Conservation (phyloP, 179 eudicot genomes). For the Vitellaria paradoxa region DNA sequence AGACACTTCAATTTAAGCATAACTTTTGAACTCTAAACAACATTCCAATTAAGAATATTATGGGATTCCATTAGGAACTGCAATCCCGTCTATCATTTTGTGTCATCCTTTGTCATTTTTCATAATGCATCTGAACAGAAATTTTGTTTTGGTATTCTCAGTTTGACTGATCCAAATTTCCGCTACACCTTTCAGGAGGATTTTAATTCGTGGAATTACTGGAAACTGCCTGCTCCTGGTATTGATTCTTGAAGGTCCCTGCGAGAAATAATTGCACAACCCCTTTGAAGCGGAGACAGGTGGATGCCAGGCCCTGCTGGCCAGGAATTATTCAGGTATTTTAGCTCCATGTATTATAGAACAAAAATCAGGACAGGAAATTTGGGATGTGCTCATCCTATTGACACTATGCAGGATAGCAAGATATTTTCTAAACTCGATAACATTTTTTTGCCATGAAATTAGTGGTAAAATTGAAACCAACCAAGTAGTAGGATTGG, state of each 20-base stretch:
- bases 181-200: slow-evolving; percentile 59
- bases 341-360: background rate
- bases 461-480: background rate
- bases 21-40: too few relatives aligned
- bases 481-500: background rate
- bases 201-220: slow-evolving; percentile 86
- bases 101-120: background rate
- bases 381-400: background rate
- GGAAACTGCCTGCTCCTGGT: slow-evolving; percentile 74
- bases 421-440: background rate
- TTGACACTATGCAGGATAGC: background rate
- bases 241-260: slow-evolving; percentile 23
- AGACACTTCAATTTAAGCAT: too few relatives aligned
- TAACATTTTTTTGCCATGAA: background rate
- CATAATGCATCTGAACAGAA: slow-evolving; percentile 1
- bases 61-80: too few relatives aligned
- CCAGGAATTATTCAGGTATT: slow-evolving; percentile 19
- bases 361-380: background rate
- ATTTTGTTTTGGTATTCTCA: background rate
- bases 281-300: slow-evolving; percentile 9
- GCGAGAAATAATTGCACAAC: background rate
- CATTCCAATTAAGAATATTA: too few relatives aligned
- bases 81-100: too few relatives aligned
- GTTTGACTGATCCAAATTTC: background rate
- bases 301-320: slow-evolving; percentile 8